Evolutionary conservation across 495 filamentous ascomycete species (phyloP).

Genomic region (Viridothelium virens): DNA sequence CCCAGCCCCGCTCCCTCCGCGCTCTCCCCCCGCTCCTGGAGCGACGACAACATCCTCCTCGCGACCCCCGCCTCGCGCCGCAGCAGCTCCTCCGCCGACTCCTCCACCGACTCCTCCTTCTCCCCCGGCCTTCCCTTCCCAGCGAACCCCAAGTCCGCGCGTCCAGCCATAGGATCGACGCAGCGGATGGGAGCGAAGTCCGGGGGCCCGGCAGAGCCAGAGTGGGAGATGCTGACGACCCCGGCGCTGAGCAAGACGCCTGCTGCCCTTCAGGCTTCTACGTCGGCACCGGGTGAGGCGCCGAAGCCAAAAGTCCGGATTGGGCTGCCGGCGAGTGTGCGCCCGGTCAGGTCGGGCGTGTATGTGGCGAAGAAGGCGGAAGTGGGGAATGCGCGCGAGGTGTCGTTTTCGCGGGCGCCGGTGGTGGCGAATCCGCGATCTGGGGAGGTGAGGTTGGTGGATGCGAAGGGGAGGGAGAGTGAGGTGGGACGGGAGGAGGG

Average conservation of each 20-base stretch:
- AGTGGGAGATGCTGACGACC: background rate
- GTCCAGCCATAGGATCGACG: too few species aligned
- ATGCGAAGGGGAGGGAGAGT: background rate
- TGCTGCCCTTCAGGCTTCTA: background rate
- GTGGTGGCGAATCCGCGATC: background rate
- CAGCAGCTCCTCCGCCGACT: background rate
- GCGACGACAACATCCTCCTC: conserved; percentile 11
- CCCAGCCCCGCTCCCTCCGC: background rate
- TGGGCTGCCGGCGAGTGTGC: conserved; percentile 3
- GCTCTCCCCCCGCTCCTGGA: background rate
- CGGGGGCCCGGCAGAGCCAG: background rate
- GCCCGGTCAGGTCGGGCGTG: background rate
- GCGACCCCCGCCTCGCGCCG: background rate
- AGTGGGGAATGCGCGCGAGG: conserved; percentile 3
- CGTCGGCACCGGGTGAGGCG: background rate
- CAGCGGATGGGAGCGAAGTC: background rate
- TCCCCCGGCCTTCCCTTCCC: too few species aligned
- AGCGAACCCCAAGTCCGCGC: too few species aligned
- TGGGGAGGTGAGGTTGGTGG: background rate
- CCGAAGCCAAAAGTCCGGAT: background rate
- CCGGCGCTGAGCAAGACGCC: background rate
- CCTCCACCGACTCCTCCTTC: background rate
- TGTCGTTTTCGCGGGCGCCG: background rate
- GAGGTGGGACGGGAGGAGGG: background rate
- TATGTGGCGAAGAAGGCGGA: background rate